A percentile compares a stretch with the other conserved stretches of the same genome.
phyloP scores from a whole-genome alignment of 1,284 basidiomycete genomes.

The Melampsora larici-populina region DNA sequence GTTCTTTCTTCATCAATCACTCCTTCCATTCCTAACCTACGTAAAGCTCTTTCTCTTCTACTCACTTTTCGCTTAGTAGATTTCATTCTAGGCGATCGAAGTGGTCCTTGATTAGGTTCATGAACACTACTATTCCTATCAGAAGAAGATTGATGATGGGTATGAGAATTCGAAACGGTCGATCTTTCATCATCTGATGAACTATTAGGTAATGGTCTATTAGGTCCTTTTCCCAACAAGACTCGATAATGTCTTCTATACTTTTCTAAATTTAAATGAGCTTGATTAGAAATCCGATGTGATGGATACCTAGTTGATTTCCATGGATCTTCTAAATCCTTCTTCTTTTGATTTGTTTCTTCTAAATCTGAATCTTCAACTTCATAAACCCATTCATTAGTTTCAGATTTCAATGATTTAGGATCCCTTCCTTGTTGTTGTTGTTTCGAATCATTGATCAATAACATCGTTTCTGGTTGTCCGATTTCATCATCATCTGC shows the following conservation, averaged over 20 bases:
- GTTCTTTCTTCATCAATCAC: no score
- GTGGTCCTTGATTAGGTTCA: neutral
- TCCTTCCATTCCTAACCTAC: conserved; percentile 17
- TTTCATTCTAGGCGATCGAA: neutral
- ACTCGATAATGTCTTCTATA: neutral
- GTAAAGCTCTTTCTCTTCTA: conserved; percentile 23
- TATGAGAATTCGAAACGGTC: conserved; percentile 23
- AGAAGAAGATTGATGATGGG: neutral
- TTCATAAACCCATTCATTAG: conserved; percentile 16
- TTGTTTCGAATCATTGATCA: neutral
- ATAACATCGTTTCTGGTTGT: neutral
- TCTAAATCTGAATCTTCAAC: neutral
- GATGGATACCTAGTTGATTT: conserved; percentile 5
- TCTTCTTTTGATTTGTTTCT: neutral
- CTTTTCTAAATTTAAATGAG: neutral
- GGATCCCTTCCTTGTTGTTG: neutral
- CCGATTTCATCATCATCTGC: conserved; percentile 30
- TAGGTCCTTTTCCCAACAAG: conserved; percentile 5
- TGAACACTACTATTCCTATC: neutral
- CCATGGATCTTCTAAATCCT: conserved; percentile 14
- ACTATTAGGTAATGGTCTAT: neutral
- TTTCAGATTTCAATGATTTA: conserved; percentile 14
- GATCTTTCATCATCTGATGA: conserved; percentile 4
- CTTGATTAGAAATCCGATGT: neutral
- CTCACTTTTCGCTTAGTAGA: neutral